Base-by-base conservation (phyloP, 78 protist genomes). In the slime mould (Dictyostelium discoideum) region DNA sequence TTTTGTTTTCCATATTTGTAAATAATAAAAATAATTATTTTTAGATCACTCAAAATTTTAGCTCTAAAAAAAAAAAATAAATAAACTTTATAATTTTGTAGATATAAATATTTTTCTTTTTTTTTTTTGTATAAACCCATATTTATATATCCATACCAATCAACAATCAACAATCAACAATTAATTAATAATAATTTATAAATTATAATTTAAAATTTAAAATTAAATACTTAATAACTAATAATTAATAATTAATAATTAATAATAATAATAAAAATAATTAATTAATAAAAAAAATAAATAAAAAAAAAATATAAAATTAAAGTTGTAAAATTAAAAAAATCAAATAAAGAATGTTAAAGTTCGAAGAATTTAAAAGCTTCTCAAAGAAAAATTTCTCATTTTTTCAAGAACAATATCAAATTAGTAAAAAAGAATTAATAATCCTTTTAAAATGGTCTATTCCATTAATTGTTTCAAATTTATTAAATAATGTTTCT, bases 401-500 rank as follows among this genome's bases (percentile, higher is more conserved):
- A 20, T 37, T 39, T 78, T 29, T 78, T n/a, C 5, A 40, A n/a
- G 60, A 78, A 48, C 87, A 60, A 54, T 84, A 63, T 54, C 26
- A 24, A 37, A 7, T 60, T 8, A 82, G 69, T 39, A 32, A 90
- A 82, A 82, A 32, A 32, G 95, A 90, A 82, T 42, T 90, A 18
- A 13, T 50, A 80, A 69, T 90, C 3, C 78, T 90, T 40, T 5
- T 65, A 1, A 63, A 48, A 20, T 90, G 95, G 95, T 80, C 95
- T 14, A 67, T 50, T 24, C 95, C 95, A 72, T 26, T 90, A 42
- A 82, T 90, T 37, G 26, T 90, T 3, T 90, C 95, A 22, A 90
- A 90, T 73, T 32, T 90, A 24, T 73, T 90, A 29, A 90, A 90
- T 54, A 90, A 90, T 90, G 95, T 90, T 5, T 29, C 85, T 8